Conservation (phyloP, 2,329 filamentous ascomycete species). For the Fusarium sp. region DNA sequence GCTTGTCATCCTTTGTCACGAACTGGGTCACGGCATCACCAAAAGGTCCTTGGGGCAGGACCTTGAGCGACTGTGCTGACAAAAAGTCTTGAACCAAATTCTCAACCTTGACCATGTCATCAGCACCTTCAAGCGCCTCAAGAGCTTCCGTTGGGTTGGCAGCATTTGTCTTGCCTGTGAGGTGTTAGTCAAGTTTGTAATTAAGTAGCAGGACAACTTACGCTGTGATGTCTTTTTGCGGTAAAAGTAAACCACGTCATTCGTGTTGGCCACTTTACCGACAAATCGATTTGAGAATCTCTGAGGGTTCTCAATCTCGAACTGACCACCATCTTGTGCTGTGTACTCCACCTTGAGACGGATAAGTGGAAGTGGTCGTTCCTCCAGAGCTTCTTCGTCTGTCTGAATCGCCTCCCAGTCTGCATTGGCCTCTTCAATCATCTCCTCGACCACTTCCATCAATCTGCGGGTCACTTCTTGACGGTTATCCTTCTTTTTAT, state of each 20-base stretch:
- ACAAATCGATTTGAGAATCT: conserved; percentile 94
- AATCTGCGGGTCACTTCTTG: conserved; percentile 82
- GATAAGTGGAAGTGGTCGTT: conserved; percentile 82
- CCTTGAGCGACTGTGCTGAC: conserved; percentile 86
- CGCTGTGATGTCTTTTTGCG: conserved; percentile 79
- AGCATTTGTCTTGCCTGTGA: conserved; percentile 49
- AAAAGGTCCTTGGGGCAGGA: conserved; percentile 92
- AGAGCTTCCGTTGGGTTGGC: conserved; percentile 73
- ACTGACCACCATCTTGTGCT: conserved; percentile 84
- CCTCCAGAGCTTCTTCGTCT: conserved; percentile 68
- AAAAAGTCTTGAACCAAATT: conserved; percentile 90
- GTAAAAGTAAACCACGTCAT: conserved; percentile 93
- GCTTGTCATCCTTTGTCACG: conserved; percentile 94
- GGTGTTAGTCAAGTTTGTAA: conserved; percentile 9
- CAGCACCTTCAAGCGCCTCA: conserved; percentile 60
- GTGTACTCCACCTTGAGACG: conserved; percentile 92
- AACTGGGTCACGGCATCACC: conserved; percentile 93
- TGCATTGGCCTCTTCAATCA: conserved; percentile 85
- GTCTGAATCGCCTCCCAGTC: conserved; percentile 86
- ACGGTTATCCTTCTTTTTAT: conserved; percentile 85
- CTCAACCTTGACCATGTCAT: conserved; percentile 85
- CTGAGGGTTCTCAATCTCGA: conserved; percentile 94
- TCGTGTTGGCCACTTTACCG: conserved; percentile 91
- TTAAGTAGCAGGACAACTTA: conserved; percentile 16
- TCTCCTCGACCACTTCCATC: conserved; percentile 81